A percentile compares a stretch with the other conserved stretches of the same genome.
These are phyloP conservation scores for Populus davidiana DNA, from an alignment of 345 rosid genomes.

Conservation along the genomic window DNA sequence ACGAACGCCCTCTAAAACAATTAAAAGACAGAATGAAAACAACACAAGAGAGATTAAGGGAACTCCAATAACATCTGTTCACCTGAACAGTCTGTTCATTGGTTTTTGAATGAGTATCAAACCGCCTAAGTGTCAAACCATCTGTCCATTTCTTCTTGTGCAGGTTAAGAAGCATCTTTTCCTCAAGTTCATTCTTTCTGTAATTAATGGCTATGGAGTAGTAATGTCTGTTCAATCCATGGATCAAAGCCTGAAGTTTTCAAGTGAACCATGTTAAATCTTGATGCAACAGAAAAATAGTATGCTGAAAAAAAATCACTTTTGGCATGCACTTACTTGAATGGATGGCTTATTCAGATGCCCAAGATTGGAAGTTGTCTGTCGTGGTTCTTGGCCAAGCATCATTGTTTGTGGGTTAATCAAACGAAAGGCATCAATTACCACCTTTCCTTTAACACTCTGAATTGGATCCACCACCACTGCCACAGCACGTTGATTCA, in stretches of 20 bases:
- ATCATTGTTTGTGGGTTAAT: constrained; percentile 98
- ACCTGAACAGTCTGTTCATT: constrained; percentile 62
- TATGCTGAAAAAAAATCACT: neutral
- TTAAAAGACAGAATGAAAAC: neutral
- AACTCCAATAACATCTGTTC: constrained; percentile 1
- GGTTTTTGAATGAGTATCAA: constrained; percentile 84
- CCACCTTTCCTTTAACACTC: constrained; percentile 97
- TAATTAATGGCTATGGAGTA: constrained; percentile 98
- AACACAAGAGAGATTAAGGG: neutral
- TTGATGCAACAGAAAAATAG: neutral
- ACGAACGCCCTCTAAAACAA: neutral
- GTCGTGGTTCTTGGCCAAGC: constrained; percentile 99
- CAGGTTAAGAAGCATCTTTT: constrained; percentile 92
- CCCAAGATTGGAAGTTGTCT: constrained; percentile 96
- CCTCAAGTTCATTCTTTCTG: constrained; percentile 95
- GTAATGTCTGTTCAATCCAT: constrained; percentile 95
- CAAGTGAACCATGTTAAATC: constrained; percentile 15
- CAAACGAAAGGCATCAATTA: constrained; percentile 95
- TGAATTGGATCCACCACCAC: constrained; percentile 99
- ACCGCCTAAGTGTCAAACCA: constrained; percentile 79
- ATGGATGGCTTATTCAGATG: constrained; percentile 98
- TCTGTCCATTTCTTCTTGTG: constrained; percentile 99
- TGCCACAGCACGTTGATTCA: constrained; percentile 96
- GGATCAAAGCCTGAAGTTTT: constrained; percentile 82
- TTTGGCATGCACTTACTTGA: constrained; percentile 51